A percentile compares a stretch with the other conserved stretches of the same genome.
Conservation (phyloP, 768 basidiomycete genomes). For the Rhodocollybia butyracea region DNA sequence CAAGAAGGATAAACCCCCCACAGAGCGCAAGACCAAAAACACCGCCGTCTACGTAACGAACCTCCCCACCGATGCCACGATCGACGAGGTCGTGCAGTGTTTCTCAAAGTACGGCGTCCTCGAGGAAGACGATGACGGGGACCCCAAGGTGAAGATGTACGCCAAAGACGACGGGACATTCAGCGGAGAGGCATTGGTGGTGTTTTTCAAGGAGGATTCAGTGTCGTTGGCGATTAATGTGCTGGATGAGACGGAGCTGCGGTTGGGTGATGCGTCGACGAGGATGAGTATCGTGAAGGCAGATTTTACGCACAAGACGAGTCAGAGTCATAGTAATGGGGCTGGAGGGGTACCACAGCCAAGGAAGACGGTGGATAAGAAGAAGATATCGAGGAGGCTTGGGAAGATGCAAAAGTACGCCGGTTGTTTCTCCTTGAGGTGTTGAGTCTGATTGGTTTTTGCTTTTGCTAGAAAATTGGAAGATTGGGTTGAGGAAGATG, state of each 20-base stretch:
- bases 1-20: slow-evolving; percentile 39
- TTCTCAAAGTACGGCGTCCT: slow-evolving; percentile 92
- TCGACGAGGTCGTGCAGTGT: slow-evolving; percentile 74
- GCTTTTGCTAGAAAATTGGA: slow-evolving; percentile 68
- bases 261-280: slow-evolving; percentile 73
- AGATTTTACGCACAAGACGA: slow-evolving; percentile 71
- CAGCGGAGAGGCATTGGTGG: slow-evolving; percentile 92
- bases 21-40: slow-evolving; percentile 79
- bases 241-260: slow-evolving; percentile 88
- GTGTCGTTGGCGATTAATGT: slow-evolving; percentile 80
- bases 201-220: slow-evolving; percentile 97
- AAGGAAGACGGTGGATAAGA: slow-evolving; percentile 71
- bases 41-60: slow-evolving; percentile 89
- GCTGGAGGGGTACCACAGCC: slow-evolving; percentile 46
- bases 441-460: background rate
- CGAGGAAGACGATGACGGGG: slow-evolving; percentile 87
- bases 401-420: slow-evolving; percentile 86
- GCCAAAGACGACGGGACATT: slow-evolving; percentile 83
- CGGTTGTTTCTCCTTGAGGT: background rate
- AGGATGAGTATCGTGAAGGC: slow-evolving; percentile 75
- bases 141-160: slow-evolving; percentile 95
- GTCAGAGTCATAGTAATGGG: slow-evolving; percentile 31
- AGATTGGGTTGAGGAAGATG: slow-evolving; percentile 95
- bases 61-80: slow-evolving; percentile 73
- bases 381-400: slow-evolving; percentile 68